Evolutionary conservation across 2,329 filamentous ascomycete species (phyloP), one percentile per base, ranked within the genome.

Genomic region (Plectosphaerella plurivora): DNA sequence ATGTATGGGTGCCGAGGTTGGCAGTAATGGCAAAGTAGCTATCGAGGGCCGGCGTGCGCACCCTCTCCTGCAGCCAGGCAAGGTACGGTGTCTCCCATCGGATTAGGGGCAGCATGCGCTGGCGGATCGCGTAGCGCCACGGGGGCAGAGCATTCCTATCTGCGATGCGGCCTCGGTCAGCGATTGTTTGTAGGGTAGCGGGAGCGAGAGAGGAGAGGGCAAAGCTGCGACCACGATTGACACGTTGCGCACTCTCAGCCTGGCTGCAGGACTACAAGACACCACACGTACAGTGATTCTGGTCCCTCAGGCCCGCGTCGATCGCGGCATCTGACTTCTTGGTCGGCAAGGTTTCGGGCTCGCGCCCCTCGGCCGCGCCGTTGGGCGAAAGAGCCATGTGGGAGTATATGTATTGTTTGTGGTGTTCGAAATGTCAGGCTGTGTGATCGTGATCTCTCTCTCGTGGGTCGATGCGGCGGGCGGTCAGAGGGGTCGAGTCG

Each of bases 11-110:
- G 59, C 94, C 91, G 51, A 97, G 82, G 69, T 97, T 99, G 57
- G 94, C 94, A 1, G 92, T 96, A 59, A 95, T 90, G 49, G 94
- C 93, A 71, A 99, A 99, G 75, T 97, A 99, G 57, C 90, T 90
- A 71, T 99, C 94, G 63, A 97, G 85, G 9, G 88, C 81, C 1
- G 91, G 90, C 18, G 89, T 87, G 63, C 93, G 88, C 67, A 93
- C 71, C 66, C 77, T 84, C 60, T 86, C 81, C 77, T 99, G 94
- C 65, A 96, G 74, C 73, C 83, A 87, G 53, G 93, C 93, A 16
- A 99, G 84, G 70, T 96, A 94, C 1, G 92, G 93, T 28, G 94
- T 99, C 75, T 99, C 94, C 87, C 87, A 92, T 67, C 94, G 86
- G 52, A 97, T 85, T 53, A 97, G 78, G 56, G 93, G 93, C 54